Percentiles rank a stretch among this genome's conserved stretches.
These are phyloP conservation scores for Polygonum maritimum DNA, from an alignment of 148 eudicot genomes.

Conservation along the genomic window DNA sequence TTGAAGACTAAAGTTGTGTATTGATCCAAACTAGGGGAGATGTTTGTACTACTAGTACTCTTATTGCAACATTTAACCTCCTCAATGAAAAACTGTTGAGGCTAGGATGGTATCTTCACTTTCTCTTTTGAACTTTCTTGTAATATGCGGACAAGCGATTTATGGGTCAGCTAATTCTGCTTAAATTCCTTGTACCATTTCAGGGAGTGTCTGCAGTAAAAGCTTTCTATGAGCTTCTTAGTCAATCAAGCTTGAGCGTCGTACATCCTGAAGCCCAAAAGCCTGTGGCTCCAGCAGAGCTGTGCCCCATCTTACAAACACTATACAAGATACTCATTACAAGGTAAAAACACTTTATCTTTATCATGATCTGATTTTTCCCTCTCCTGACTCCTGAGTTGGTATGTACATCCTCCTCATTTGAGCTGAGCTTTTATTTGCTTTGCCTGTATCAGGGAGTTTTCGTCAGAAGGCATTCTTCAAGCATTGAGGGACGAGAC, in stretches of 20 bases:
- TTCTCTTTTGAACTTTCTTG: not conserved
- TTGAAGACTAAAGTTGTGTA: not conserved
- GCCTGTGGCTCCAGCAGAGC: conserved; percentile 77
- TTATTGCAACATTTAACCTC: too few species aligned
- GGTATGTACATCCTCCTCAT: not conserved
- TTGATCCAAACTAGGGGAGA: too few species aligned
- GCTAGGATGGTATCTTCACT: too few species aligned
- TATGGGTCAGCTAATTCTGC: not conserved
- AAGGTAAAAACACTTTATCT: conserved; percentile 30
- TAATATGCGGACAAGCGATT: not conserved
- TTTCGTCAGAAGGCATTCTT: conserved; percentile 59
- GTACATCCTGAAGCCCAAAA: conserved; percentile 59
- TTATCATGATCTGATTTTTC: not conserved
- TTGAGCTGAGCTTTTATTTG: not conserved
- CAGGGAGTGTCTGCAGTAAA: conserved; percentile 91
- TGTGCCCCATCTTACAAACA: conserved; percentile 83
- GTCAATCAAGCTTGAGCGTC: conserved; percentile 56
- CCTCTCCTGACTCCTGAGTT: not conserved
- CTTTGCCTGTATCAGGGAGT: conserved; percentile 30
- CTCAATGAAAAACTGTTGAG: too few species aligned
- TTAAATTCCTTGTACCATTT: not conserved
- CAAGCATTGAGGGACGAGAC: conserved; percentile 86
- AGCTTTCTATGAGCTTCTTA: conserved; percentile 83
- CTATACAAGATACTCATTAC: conserved; percentile 66
- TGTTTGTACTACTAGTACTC: too few species aligned